Percentiles rank a stretch among this genome's conserved stretches.
phyloP scores from a whole-genome alignment of 257 asterid genomes.

The Salvia miltiorrhiza region DNA sequence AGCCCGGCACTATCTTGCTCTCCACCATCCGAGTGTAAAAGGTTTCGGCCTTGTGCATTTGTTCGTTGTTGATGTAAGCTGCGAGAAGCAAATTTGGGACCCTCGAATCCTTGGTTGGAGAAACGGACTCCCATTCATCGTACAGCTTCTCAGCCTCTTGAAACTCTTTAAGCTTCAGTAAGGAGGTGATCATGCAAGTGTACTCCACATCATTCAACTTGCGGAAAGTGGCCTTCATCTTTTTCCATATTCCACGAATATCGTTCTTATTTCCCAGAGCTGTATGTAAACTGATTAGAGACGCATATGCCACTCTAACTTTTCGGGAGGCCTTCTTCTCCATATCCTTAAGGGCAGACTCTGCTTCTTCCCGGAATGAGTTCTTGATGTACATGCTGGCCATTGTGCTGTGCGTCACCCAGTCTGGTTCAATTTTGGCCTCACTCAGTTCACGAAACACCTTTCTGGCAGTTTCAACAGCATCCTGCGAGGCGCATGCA shows the following conservation, averaged over 20 bases:
- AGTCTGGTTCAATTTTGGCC: conserved; percentile 72
- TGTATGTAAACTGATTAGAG: conserved; percentile 76
- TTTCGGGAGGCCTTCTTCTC: conserved; percentile 64
- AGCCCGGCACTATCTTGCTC: conserved; percentile 54
- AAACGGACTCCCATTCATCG: conserved; percentile 78
- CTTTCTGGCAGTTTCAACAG: conserved; percentile 64
- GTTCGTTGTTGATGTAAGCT: conserved; percentile 52
- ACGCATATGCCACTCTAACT: conserved; percentile 61
- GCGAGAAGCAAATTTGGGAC: conserved; percentile 84
- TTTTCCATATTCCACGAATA: conserved; percentile 68
- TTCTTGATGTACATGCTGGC: conserved; percentile 71
- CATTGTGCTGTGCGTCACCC: conserved; percentile 93
- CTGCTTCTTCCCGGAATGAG: conserved; percentile 70
- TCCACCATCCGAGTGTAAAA: conserved; percentile 51
- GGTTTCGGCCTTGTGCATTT: conserved; percentile 67
- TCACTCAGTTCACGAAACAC: conserved; percentile 55
- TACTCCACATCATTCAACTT: conserved; percentile 77
- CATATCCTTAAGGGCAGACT: conserved; percentile 66
- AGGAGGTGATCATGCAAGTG: conserved; percentile 66
- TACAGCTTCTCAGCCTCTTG: conserved; percentile 73
- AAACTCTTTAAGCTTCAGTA: conserved; percentile 56
- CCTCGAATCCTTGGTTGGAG: conserved; percentile 73
- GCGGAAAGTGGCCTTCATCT: conserved; percentile 57
- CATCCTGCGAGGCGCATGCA: conserved; percentile 62
- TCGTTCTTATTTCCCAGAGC: conserved; percentile 50